Conservation (phyloP, 2,329 filamentous ascomycete species). For the Dryadomyces quercus-mongolicae region DNA sequence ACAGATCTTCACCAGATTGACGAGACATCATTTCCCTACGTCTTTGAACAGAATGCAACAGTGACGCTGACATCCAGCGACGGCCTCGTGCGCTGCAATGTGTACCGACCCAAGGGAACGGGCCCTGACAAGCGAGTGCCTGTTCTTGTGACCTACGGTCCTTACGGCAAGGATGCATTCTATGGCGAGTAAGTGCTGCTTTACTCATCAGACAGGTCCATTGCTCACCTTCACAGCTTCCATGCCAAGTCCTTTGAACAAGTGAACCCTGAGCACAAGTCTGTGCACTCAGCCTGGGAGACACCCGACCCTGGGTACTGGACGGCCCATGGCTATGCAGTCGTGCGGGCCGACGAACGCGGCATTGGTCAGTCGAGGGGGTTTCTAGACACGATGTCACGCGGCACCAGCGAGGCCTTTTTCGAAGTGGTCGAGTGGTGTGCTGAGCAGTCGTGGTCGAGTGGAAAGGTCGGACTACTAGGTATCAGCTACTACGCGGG, state of each 20-base stretch:
- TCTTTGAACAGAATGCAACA: constrained; percentile 25
- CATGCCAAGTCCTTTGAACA: constrained; percentile 29
- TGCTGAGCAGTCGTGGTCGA: constrained; percentile 32
- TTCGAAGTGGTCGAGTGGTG: constrained; percentile 38
- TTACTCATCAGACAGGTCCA: too few relatives aligned
- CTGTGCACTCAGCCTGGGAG: constrained; percentile 44
- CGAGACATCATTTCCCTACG: constrained; percentile 23
- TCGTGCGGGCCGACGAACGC: constrained; percentile 40
- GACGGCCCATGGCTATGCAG: constrained; percentile 40
- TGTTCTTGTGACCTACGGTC: constrained; percentile 58
- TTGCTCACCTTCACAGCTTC: constrained; percentile 17
- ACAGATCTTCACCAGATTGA: constrained; percentile 18
- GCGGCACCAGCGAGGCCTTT: constrained; percentile 33
- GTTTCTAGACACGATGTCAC: constrained; percentile 35
- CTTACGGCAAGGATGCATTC: constrained; percentile 61
- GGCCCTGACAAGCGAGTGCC: constrained; percentile 29
- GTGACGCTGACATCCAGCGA: constrained; percentile 19
- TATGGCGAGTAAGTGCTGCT: constrained; percentile 28
- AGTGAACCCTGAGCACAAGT: constrained; percentile 40
- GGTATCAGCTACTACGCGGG: constrained; percentile 36
- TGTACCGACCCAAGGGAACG: constrained; percentile 22
- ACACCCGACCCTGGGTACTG: constrained; percentile 46
- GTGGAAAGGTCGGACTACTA: constrained; percentile 33
- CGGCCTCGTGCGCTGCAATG: constrained; percentile 24
- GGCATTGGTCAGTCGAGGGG: constrained; percentile 35